Percentiles rank a stretch among this genome's conserved stretches.
Evolutionary conservation across 768 basidiomycete species (phyloP).

Genomic region (Glaciozyma antarctica): DNA sequence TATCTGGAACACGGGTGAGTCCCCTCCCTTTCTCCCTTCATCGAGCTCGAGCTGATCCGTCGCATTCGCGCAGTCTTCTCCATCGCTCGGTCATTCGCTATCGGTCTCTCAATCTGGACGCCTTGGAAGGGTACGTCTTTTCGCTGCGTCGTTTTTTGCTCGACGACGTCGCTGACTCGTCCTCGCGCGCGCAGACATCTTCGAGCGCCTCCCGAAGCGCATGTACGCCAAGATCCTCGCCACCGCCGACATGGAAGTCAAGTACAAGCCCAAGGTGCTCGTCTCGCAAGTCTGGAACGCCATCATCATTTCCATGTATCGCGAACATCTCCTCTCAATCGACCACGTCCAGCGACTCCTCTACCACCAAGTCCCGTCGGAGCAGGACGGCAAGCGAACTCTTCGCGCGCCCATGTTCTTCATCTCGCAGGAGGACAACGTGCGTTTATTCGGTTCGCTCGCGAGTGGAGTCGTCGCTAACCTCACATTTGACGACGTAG

Average conservation of each 20-base stretch:
- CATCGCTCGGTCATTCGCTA: slow-evolving; percentile 72
- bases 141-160: not conserved
- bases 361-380: slow-evolving; percentile 90
- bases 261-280: slow-evolving; percentile 98
- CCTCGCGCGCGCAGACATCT: slow-evolving; percentile 55
- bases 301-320: slow-evolving; percentile 99
- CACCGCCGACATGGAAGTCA: slow-evolving; percentile 90
- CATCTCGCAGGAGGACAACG: slow-evolving; percentile 83
- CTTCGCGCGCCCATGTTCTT: slow-evolving; percentile 96
- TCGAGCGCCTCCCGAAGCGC: slow-evolving; percentile 85
- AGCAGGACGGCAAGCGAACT: slow-evolving; percentile 80
- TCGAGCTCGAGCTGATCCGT: not conserved
- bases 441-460: not conserved
- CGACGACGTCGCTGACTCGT: not conserved
- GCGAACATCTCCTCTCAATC: slow-evolving; percentile 95
- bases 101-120: slow-evolving; percentile 96
- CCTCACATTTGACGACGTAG: not conserved
- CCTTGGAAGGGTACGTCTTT: slow-evolving; percentile 60
- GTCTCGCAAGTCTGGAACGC: slow-evolving; percentile 99
- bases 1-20: slow-evolving; percentile 85
- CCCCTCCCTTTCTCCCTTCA: slow-evolving; percentile 42
- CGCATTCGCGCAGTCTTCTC: slow-evolving; percentile 41
- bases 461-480: not conserved
- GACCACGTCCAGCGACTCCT: slow-evolving; percentile 96
- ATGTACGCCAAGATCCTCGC: slow-evolving; percentile 93